These are phyloP conservation scores for Tylopilus sp. DNA, from an alignment of 768 basidiomycete genomes.

Conservation along the genomic window DNA sequence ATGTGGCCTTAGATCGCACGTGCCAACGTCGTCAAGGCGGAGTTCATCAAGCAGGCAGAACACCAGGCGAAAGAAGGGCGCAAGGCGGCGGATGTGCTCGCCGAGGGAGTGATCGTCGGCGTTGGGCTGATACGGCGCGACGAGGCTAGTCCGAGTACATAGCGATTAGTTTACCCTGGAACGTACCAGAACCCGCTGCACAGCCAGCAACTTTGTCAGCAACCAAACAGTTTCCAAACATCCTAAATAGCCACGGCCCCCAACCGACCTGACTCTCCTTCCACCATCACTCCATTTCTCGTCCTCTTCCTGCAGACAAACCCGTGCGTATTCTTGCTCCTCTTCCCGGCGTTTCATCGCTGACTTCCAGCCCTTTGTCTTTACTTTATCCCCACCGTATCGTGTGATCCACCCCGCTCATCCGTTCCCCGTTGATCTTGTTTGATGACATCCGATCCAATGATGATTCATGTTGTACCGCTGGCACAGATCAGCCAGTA, in stretches of 20 bases:
- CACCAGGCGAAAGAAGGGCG: slow-evolving; percentile 65
- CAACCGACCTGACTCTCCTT: slow-evolving; percentile 19
- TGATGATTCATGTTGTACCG: slow-evolving; percentile 13
- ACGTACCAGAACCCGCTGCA: slow-evolving; percentile 12
- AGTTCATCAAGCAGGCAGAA: slow-evolving; percentile 65
- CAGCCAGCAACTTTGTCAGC: slow-evolving; percentile 29
- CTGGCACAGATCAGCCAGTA: slow-evolving; percentile 15
- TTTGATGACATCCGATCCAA: slow-evolving; percentile 37
- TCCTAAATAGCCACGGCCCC: slow-evolving; percentile 33
- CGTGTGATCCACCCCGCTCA: neutral
- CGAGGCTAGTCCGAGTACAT: neutral
- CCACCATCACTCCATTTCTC: slow-evolving; percentile 23
- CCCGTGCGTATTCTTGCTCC: slow-evolving; percentile 8
- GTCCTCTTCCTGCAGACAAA: neutral
- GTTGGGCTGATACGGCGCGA: slow-evolving; percentile 70
- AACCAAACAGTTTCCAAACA: slow-evolving; percentile 38
- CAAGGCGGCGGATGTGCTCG: slow-evolving; percentile 66
- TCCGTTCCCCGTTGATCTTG: slow-evolving; percentile 31
- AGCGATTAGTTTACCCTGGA: neutral
- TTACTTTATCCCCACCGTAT: neutral
- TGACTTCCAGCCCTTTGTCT: neutral
- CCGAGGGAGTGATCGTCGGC: slow-evolving; percentile 70
- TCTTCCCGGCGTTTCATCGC: neutral
- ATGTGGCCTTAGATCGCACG: slow-evolving; percentile 59
- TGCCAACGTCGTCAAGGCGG: slow-evolving; percentile 66